phyloP scores from a whole-genome alignment of 2,329 filamentous ascomycete genomes.

The Aspergillus nomiae region DNA sequence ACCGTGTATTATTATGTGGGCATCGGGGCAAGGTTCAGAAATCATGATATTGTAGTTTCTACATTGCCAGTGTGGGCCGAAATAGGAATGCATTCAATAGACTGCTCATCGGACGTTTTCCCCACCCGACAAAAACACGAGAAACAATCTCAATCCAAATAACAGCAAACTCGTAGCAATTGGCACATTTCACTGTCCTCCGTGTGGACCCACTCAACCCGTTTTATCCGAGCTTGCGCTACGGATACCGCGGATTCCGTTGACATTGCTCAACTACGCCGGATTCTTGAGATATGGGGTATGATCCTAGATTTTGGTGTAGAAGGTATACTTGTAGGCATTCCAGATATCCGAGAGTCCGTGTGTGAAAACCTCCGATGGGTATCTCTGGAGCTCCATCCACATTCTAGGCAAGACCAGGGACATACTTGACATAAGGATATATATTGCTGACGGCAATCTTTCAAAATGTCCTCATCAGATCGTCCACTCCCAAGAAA shows the following conservation, averaged over 20 bases:
- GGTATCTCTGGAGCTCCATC: not conserved
- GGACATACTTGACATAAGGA: not conserved
- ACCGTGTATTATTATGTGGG: not conserved
- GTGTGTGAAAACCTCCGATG: not conserved
- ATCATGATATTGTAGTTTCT: no score
- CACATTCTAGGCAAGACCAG: not conserved
- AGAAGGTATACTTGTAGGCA: not conserved
- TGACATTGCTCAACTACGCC: not conserved
- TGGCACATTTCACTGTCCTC: not conserved
- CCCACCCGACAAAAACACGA: no score
- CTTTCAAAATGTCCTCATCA: no score
- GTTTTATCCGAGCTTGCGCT: not conserved
- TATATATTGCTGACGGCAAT: not conserved
- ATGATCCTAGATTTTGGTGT: not conserved
- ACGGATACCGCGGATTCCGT: not conserved
- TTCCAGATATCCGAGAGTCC: not conserved
- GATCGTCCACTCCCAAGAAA: no score
- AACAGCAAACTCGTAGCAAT: no score
- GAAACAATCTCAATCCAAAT: no score
- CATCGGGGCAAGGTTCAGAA: rapidly evolving
- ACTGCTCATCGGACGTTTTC: no score
- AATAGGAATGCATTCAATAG: no score
- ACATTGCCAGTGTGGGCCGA: no score
- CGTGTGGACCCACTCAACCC: not conserved
- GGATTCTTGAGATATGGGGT: not conserved